Evolutionary conservation across 1,284 basidiomycete genomes (phyloP).

Genomic region (Ustilago nuda): DNA sequence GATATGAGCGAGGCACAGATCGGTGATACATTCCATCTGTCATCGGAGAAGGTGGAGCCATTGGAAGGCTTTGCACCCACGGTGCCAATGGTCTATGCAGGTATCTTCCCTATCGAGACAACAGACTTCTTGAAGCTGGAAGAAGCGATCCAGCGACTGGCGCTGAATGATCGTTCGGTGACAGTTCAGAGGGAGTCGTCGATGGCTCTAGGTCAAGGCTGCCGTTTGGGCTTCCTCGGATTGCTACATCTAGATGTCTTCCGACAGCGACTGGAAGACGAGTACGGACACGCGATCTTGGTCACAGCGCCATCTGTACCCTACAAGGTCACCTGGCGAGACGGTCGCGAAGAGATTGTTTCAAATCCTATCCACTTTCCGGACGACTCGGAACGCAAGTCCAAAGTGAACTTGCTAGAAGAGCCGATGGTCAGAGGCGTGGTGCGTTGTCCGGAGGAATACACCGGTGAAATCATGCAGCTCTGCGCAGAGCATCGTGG

Average conservation of each 20-base stretch:
- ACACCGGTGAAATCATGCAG: conserved; percentile 68
- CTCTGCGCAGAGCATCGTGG: conserved; percentile 67
- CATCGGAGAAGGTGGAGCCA: conserved; percentile 81
- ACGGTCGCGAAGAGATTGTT: conserved; percentile 52
- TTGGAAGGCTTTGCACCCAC: conserved; percentile 92
- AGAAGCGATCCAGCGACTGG: conserved; percentile 90
- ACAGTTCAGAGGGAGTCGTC: conserved; percentile 93
- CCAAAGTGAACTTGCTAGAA: conserved; percentile 49
- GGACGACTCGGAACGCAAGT: conserved; percentile 56
- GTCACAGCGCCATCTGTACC: conserved; percentile 67
- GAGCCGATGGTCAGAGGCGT: conserved; percentile 65
- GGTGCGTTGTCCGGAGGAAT: conserved; percentile 65
- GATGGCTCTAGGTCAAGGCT: conserved; percentile 92
- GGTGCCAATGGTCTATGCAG: conserved; percentile 97
- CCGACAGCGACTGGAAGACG: conserved; percentile 94
- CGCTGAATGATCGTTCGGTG: conserved; percentile 88
- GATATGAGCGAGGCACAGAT: conserved; percentile 94
- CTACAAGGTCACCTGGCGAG: conserved; percentile 59
- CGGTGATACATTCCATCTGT: conserved; percentile 89
- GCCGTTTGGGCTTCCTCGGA: conserved; percentile 92
- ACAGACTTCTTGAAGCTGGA: conserved; percentile 93
- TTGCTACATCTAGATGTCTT: conserved; percentile 98
- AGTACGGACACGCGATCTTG: conserved; percentile 74
- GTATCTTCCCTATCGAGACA: conserved; percentile 91
- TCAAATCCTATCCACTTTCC: conserved; percentile 67